Percentiles rank a stretch among this genome's conserved stretches.
These are phyloP conservation scores for Podaxis pistillaris DNA, from an alignment of 768 basidiomycete genomes.

Conservation along the genomic window DNA sequence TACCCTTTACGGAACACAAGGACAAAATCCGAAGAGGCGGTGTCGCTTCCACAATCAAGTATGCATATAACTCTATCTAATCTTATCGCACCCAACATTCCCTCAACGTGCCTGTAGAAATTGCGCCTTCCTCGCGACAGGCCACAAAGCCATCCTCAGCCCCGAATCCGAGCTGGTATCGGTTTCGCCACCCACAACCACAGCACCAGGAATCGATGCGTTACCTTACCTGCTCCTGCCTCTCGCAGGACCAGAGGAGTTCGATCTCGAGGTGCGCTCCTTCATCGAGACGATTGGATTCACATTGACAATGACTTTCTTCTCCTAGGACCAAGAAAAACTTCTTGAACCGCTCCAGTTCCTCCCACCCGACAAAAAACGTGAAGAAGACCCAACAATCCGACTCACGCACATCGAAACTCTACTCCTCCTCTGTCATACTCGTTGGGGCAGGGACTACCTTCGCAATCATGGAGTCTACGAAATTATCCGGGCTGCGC, in stretches of 20 bases:
- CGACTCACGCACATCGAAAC: slow-evolving; percentile 88
- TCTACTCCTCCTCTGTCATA: slow-evolving; percentile 84
- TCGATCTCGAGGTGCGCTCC: slow-evolving; percentile 77
- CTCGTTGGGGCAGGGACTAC: slow-evolving; percentile 83
- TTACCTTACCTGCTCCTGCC: slow-evolving; percentile 86
- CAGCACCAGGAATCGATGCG: slow-evolving; percentile 77
- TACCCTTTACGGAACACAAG: slow-evolving; percentile 86
- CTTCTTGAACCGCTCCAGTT: slow-evolving; percentile 85
- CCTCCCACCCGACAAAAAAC: slow-evolving; percentile 77
- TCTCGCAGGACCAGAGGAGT: slow-evolving; percentile 92
- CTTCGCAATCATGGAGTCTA: slow-evolving; percentile 83
- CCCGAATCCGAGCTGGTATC: slow-evolving; percentile 57
- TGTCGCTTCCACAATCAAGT: slow-evolving; percentile 88
- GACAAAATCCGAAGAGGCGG: slow-evolving; percentile 87
- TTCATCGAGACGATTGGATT: background rate
- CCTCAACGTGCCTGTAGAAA: slow-evolving; percentile 50
- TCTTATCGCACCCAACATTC: slow-evolving; percentile 2
- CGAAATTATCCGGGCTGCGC: slow-evolving; percentile 75
- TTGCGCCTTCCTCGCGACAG: slow-evolving; percentile 67
- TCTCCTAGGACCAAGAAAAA: slow-evolving; percentile 76
- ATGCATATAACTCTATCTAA: slow-evolving; percentile 18
- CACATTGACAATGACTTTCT: background rate
- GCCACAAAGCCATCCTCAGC: slow-evolving; percentile 70
- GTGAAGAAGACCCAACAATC: slow-evolving; percentile 76
- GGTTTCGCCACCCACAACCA: slow-evolving; percentile 54